Percentiles rank a stretch among this genome's conserved stretches.
Evolutionary conservation across 768 basidiomycete genomes (phyloP).

Genomic region (Lactarius akahatsu): DNA sequence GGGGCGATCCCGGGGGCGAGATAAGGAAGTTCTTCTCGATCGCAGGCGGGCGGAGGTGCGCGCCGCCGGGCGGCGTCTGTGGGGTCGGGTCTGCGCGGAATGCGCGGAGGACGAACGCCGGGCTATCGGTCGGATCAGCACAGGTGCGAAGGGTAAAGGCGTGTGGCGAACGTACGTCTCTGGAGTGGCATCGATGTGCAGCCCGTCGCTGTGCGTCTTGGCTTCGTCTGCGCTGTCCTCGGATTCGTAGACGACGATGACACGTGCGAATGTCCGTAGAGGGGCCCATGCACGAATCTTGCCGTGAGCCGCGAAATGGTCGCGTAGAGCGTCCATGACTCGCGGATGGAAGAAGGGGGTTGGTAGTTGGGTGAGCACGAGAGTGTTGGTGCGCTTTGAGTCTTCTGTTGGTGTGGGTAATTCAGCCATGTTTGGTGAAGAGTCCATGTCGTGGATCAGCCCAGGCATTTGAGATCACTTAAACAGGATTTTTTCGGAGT

Average conservation of each 20-base stretch:
- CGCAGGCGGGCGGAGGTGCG: conserved; percentile 65
- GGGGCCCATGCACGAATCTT: conserved; percentile 90
- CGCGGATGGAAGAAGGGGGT: conserved; percentile 72
- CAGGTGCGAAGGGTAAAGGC: background rate
- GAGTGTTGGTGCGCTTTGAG: conserved; percentile 67
- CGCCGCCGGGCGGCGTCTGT: conserved; percentile 32
- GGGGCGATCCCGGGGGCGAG: conserved; percentile 96
- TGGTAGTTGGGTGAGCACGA: conserved; percentile 79
- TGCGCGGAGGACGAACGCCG: conserved; percentile 56
- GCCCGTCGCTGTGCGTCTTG: conserved; percentile 63
- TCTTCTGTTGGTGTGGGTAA: conserved; percentile 20
- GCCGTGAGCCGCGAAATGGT: conserved; percentile 77
- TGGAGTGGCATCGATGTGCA: conserved; percentile 54
- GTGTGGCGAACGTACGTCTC: conserved; percentile 43
- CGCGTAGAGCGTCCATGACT: conserved; percentile 61
- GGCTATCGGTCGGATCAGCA: conserved; percentile 37
- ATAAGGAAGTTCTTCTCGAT: conserved; percentile 94
- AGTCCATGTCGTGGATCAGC: conserved; percentile 14
- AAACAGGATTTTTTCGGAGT: background rate
- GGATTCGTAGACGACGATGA: conserved; percentile 73
- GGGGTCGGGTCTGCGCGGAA: conserved; percentile 75
- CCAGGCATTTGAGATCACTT: conserved; percentile 12
- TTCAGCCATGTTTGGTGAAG: conserved; percentile 12
- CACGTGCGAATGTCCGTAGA: conserved; percentile 73
- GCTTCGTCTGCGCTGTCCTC: conserved; percentile 67